Evolutionary conservation across 2,329 filamentous ascomycete genomes (phyloP), one percentile per base, ranked within the genome.

Genomic region (Lachnellula cervina): DNA sequence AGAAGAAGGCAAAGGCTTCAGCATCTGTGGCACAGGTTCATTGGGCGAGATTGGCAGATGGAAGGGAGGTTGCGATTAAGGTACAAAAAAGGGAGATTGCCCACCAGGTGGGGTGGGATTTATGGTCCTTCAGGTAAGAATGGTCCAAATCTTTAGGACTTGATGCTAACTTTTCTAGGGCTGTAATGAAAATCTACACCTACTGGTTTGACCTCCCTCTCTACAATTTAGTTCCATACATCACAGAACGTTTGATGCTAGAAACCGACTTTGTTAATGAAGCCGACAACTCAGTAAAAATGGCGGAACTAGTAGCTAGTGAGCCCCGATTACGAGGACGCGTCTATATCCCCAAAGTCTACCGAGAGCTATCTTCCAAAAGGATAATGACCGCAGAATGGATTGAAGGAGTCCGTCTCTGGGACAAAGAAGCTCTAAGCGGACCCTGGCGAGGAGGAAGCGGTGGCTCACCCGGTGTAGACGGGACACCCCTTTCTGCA

Each of bases 1-100:
- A 88, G 71, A 84, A 76, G 75, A 89, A 74, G 72, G 89, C 76
- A 70, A 83, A 77, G 77, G 88, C 65, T 53, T 85, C 61, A 68
- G 94, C 94, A 2, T 96, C 90, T 70, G 93, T 99, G 8, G 94
- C 94, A 1, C 94, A 97, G 74, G 94, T 99, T 2, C 94, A 97
- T 70, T 97, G 93, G 91, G 94, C 94, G 7, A 79, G 87, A 58
- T 72, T 97, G 55, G 74, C 83, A 3, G 93, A 97, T 73, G 94
- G 94, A 0, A 80, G 90, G 48, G 92, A 97, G 76, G 89, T 97
- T 21, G 94, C 94, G 2, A 82, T 99, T 69, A 99, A 99, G 76
- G 86, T 99, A 4, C 94, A 99, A 77, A 99, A 97, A 76, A 82
- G 87, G 50, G 93, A 97, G 77, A 97, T 99, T 69, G 85, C 83